A percentile compares a stretch with the other conserved stretches of the same genome.
Conservation (phyloP, 495 filamentous ascomycete species). For the Neurospora sp. region DNA sequence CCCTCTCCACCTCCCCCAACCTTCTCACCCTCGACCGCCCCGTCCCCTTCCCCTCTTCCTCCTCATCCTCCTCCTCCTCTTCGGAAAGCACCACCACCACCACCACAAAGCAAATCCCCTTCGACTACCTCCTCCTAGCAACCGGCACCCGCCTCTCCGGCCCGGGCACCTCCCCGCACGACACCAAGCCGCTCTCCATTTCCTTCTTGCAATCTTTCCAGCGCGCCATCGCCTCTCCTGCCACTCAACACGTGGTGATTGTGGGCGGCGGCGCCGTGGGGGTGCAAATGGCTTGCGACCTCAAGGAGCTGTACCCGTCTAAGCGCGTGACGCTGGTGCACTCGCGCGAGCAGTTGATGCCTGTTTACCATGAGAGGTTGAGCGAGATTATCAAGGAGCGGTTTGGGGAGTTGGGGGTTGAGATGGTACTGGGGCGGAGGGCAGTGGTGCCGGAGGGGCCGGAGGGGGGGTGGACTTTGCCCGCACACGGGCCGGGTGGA, state of each 20-base stretch:
- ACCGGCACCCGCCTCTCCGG: conserved; percentile 37
- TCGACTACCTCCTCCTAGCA: conserved; percentile 38
- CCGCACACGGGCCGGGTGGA: no score
- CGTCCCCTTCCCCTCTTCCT: neutral
- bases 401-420: conserved; percentile 30
- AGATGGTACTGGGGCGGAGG: conserved; percentile 6
- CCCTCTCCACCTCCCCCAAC: conserved; percentile 21
- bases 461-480: conserved; percentile 15
- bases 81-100: neutral
- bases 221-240: conserved; percentile 15
- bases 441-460: conserved; percentile 9
- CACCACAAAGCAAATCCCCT: conserved; percentile 22
- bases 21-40: conserved; percentile 34
- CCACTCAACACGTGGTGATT: conserved; percentile 32
- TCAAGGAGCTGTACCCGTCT: conserved; percentile 45
- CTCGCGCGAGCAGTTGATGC: conserved; percentile 42
- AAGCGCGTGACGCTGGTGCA: conserved; percentile 49
- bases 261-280: conserved; percentile 53
- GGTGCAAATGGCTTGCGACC: conserved; percentile 49
- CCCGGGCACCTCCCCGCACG: conserved; percentile 35
- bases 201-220: conserved; percentile 34
- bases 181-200: conserved; percentile 28
- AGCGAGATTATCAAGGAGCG: conserved; percentile 34
- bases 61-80: neutral
- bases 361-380: conserved; percentile 37